phyloP scores from a whole-genome alignment of 108 stramenopile species.

The Fistulifera solaris region DNA sequence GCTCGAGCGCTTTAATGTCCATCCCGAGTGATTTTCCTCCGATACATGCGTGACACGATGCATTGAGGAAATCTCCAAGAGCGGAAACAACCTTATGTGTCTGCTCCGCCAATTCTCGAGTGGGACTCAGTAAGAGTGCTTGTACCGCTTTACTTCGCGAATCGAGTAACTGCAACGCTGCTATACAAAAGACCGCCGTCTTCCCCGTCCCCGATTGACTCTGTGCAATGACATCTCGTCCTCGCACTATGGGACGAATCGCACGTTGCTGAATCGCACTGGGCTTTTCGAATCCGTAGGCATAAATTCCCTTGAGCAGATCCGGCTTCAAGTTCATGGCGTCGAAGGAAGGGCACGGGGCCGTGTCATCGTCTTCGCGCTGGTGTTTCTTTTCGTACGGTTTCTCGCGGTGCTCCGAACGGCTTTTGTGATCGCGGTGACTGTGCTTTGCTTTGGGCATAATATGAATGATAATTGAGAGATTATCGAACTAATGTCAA shows the following conservation, averaged over 20 bases:
- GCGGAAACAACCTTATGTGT: slow-evolving; percentile 86
- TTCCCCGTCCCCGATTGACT: slow-evolving; percentile 89
- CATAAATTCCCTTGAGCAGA: slow-evolving; percentile 88
- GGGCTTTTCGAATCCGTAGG: slow-evolving; percentile 95
- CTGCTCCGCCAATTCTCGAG: slow-evolving; percentile 97
- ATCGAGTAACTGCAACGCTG: slow-evolving; percentile 81
- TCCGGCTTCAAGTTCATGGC: slow-evolving; percentile 72
- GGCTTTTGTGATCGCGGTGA: no score
- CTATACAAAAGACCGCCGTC: slow-evolving; percentile 90
- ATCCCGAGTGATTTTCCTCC: slow-evolving; percentile 93
- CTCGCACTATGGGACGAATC: slow-evolving; percentile 90
- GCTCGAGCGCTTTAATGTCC: slow-evolving; percentile 88
- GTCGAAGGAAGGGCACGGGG: slow-evolving; percentile 74
- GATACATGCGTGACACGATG: slow-evolving; percentile 94
- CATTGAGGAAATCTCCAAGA: slow-evolving; percentile 97
- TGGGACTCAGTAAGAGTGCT: slow-evolving; percentile 92
- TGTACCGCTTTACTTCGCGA: slow-evolving; percentile 66
- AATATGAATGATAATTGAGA: no score
- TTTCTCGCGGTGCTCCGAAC: no score
- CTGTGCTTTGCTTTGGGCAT: no score
- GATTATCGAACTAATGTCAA: no score
- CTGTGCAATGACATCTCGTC: slow-evolving; percentile 97
- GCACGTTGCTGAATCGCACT: slow-evolving; percentile 98
- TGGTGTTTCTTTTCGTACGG: no score
- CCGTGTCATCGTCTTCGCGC: slow-evolving; percentile 19